These are phyloP conservation scores for Pinus albicaulis DNA, from an alignment of 75 land plant species.

Conservation along the genomic window DNA sequence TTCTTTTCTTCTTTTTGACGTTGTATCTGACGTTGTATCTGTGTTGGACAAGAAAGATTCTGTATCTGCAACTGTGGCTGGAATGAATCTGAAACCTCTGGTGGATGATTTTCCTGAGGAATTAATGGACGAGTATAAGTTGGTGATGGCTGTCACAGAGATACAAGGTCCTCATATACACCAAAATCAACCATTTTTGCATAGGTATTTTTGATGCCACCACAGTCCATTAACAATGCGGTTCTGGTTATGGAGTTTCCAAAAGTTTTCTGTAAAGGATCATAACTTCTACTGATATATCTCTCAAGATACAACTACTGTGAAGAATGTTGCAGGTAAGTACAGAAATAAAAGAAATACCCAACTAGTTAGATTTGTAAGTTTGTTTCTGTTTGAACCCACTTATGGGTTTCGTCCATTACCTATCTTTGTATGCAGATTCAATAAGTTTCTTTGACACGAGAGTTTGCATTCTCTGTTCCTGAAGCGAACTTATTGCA, in stretches of 20 bases:
- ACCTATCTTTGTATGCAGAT: too few relatives aligned
- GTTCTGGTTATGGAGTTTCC: background rate
- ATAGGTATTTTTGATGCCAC: background rate
- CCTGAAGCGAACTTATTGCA: too few relatives aligned
- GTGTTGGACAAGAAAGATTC: too few relatives aligned
- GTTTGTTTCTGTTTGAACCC: background rate
- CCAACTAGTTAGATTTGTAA: background rate
- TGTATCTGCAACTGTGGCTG: too few relatives aligned
- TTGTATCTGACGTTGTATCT: too few relatives aligned
- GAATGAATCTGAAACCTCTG: too few relatives aligned
- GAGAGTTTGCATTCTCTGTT: too few relatives aligned
- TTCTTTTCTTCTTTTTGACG: too few relatives aligned
- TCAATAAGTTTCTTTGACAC: too few relatives aligned
- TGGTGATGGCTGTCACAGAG: too few relatives aligned
- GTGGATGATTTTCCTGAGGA: too few relatives aligned
- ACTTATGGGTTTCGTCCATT: background rate
- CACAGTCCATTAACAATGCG: background rate
- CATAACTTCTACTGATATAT: background rate
- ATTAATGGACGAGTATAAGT: too few relatives aligned
- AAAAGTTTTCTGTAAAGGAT: background rate
- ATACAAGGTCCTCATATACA: background rate
- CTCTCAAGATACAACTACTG: background rate
- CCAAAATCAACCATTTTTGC: background rate
- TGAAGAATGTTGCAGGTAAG: background rate
- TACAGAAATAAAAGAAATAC: background rate